These are phyloP conservation scores for Aspergillus candidus DNA, from an alignment of 2,329 filamentous ascomycete genomes.

Conservation along the genomic window DNA sequence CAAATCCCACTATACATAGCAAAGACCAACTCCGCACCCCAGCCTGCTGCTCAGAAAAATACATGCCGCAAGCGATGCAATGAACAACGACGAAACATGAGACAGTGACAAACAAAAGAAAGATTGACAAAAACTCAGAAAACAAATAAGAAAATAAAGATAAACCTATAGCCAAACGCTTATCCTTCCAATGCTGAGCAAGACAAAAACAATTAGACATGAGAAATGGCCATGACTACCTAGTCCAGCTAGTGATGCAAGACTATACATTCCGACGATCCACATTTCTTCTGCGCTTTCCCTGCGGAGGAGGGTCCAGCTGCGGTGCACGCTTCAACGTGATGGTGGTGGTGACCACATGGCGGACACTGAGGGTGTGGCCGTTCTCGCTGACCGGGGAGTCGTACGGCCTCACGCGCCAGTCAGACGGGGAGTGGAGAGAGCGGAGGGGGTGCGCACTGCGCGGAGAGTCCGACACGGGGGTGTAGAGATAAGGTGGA, in stretches of 20 bases:
- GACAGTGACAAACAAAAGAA: neutral
- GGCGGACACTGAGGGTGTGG: constrained; percentile 63
- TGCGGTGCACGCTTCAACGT: constrained; percentile 65
- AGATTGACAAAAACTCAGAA: no score
- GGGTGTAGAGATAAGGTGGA: constrained; percentile 66
- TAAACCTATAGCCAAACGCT: no score
- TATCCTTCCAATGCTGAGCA: no score
- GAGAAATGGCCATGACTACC: neutral
- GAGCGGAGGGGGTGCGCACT: constrained; percentile 27
- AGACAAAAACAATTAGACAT: neutral
- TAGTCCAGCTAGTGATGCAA: neutral
- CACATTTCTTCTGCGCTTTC: constrained; percentile 70
- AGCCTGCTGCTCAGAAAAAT: no score
- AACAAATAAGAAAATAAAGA: no score
- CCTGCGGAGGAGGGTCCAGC: constrained; percentile 82
- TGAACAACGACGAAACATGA: neutral
- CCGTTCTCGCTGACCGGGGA: constrained; percentile 50
- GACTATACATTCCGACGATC: neutral
- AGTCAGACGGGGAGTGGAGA: constrained; percentile 62
- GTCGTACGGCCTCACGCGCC: constrained; percentile 61
- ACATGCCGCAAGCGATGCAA: no score
- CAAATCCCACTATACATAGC: neutral
- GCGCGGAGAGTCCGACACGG: constrained; percentile 60
- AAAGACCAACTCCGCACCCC: constrained; percentile 1
- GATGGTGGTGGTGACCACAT: constrained; percentile 85